phyloP scores from a whole-genome alignment of 1,139 yeast species.

The Yamadazyma sp. region DNA sequence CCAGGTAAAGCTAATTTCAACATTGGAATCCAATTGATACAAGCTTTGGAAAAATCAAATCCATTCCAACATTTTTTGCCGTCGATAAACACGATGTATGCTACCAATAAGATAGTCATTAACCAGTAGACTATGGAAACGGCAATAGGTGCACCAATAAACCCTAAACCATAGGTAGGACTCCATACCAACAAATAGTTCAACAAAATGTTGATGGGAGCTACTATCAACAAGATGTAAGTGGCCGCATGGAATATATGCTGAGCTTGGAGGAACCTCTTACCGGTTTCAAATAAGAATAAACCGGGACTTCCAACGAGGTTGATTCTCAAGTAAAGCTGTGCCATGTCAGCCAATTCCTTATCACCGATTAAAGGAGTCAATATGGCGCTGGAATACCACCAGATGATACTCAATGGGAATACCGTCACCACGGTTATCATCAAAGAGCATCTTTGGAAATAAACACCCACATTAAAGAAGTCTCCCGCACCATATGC shows the following conservation, averaged over 20 bases:
- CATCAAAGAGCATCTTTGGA: slow-evolving; percentile 41
- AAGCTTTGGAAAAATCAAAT: slow-evolving; percentile 39
- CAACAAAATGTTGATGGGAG: slow-evolving; percentile 37
- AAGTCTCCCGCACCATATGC: slow-evolving; percentile 45
- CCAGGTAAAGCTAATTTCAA: slow-evolving; percentile 75
- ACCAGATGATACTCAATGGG: slow-evolving; percentile 41
- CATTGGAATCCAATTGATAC: slow-evolving; percentile 62
- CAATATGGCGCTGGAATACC: slow-evolving; percentile 34
- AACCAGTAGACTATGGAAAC: slow-evolving; percentile 65
- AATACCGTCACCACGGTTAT: slow-evolving; percentile 32
- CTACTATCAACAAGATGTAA: slow-evolving; percentile 33
- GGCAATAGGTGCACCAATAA: slow-evolving; percentile 68
- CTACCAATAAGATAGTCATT: slow-evolving; percentile 50
- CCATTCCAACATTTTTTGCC: slow-evolving; percentile 80
- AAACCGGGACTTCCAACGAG: slow-evolving; percentile 39
- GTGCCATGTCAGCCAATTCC: slow-evolving; percentile 32
- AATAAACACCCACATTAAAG: slow-evolving; percentile 36
- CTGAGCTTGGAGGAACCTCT: slow-evolving; percentile 43
- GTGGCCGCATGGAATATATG: slow-evolving; percentile 41
- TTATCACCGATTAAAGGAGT: slow-evolving; percentile 28
- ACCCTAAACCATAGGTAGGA: slow-evolving; percentile 52
- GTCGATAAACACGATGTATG: slow-evolving; percentile 52
- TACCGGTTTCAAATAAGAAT: slow-evolving; percentile 41
- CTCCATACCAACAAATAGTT: slow-evolving; percentile 55
- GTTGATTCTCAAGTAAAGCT: slow-evolving; percentile 28